Evolutionary conservation across 352 stramenopile species (phyloP), one percentile per base, ranked within the genome.

Genomic region (Peronospora destructor): DNA sequence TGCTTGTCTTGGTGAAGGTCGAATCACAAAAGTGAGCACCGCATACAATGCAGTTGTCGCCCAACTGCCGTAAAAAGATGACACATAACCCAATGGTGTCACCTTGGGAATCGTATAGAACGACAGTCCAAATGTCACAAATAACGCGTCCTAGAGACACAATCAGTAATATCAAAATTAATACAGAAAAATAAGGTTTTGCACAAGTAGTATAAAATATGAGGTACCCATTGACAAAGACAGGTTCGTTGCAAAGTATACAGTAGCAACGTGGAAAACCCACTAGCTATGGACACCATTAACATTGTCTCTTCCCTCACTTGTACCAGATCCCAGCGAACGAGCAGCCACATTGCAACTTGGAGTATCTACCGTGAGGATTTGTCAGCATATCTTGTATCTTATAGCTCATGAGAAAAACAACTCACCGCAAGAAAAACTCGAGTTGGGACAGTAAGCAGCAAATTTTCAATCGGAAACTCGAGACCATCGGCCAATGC

Each of bases 81-180:
- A 72, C 8, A 89, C 74, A 49, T 88, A 91, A 41, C 81, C 75
- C 14, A 91, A 58, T 29, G 81, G 78, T 28, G 81, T 91, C 38
- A 91, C 73, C 59, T 91, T 91, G 33, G 81, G 81, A 43, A 89
- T 87, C 6, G 81, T 89, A 44, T 89, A 91, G 59, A 91, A 91
- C 25, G 77, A 88, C 19, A 91, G 59, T 0, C 81, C 81, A 62
- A 89, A 91, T 21, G 86, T 81, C 45, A 91, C 68, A 39, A 89
- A 91, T 29, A 91, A 57, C 12, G 77, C 77, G 55, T 91, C 81
- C 79, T 91, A 45, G 14, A 50, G 13, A 14, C 12, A 36, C 30
- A n/a, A n/a, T 14, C 11, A 36, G 9, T 21, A 21, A 21, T 21
- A 3, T 21, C 19, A 21, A 1, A 1, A 32, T 32, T 32, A 44